Conservation (phyloP, 2,329 filamentous ascomycete genomes). For the Diaporthe capsici region DNA sequence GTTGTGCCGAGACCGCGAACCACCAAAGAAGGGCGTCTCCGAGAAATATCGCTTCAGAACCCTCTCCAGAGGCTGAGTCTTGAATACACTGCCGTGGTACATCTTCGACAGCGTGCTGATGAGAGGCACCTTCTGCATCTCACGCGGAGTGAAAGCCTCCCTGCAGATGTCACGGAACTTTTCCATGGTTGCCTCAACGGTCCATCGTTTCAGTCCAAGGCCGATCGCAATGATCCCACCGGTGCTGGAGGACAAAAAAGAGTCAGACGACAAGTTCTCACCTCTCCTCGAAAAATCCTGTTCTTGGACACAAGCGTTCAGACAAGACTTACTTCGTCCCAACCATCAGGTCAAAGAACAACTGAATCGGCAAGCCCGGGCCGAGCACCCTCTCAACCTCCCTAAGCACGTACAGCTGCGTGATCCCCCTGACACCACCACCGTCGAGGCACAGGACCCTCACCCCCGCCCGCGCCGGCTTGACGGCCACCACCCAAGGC, state of each 20-base stretch:
- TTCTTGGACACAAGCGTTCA: background rate
- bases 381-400: constrained; percentile 22
- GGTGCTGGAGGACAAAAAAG: background rate
- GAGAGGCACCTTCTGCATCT: constrained; percentile 18
- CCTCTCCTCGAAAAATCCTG: rapidly evolving
- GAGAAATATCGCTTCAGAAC: constrained; percentile 14
- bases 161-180: constrained; percentile 11
- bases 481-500: constrained; percentile 49
- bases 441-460: constrained; percentile 43
- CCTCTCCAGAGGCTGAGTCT: constrained; percentile 2
- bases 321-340: background rate
- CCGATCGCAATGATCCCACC: constrained; percentile 10
- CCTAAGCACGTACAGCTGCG: background rate
- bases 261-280: background rate
- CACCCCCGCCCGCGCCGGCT: constrained; percentile 48
- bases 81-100: constrained; percentile 30
- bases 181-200: constrained; percentile 7
- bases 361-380: background rate
- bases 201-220: constrained; percentile 9
- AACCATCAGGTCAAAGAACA: constrained; percentile 32
- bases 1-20: constrained; percentile 13
- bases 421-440: background rate
- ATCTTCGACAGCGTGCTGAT: constrained; percentile 7
- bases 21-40: constrained; percentile 21
- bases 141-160: constrained; percentile 26